A percentile compares a stretch with the other conserved stretches of the same genome.
Evolutionary conservation across 192 early-diverging fungal genomes (phyloP).

Genomic region (Phycomyces blakesleeanus): DNA sequence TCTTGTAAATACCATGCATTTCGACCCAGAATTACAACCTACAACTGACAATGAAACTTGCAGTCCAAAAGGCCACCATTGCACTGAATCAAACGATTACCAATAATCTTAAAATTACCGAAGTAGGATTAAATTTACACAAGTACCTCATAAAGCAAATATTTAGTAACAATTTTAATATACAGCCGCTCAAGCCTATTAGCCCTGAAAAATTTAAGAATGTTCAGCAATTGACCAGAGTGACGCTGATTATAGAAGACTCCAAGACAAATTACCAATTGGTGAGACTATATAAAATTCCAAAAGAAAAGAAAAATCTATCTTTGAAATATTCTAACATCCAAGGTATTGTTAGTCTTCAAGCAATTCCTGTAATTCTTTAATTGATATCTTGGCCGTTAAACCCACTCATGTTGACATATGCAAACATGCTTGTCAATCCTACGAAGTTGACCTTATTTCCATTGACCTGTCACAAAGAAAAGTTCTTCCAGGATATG

Average conservation of each 20-base stretch:
- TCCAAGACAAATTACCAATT: slow-evolving; percentile 18
- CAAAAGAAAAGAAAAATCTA: too few relatives aligned
- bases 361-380: slow-evolving; percentile 4
- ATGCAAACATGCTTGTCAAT: slow-evolving; percentile 64
- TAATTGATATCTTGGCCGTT: slow-evolving; percentile 69
- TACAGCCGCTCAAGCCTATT: slow-evolving; percentile 2
- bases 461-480: slow-evolving; percentile 46
- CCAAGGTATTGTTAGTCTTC: too few relatives aligned
- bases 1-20: slow-evolving; percentile 35
- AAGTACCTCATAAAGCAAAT: too few relatives aligned
- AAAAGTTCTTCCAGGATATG: slow-evolving; percentile 58
- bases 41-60: background rate
- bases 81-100: slow-evolving; percentile 8
- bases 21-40: background rate
- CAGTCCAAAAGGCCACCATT: slow-evolving; percentile 18
- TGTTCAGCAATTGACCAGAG: slow-evolving; percentile 13
- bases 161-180: too few relatives aligned
- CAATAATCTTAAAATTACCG: background rate
- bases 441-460: slow-evolving; percentile 78
- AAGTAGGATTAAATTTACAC: slow-evolving; percentile 3
- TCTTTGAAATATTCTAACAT: too few relatives aligned
- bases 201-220: slow-evolving; percentile 2
- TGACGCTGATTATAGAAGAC: slow-evolving; percentile 7
- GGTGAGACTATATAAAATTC: background rate
- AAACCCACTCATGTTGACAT: slow-evolving; percentile 68